phyloP scores from a whole-genome alignment of 768 basidiomycete genomes.

The Mycena galopus region DNA sequence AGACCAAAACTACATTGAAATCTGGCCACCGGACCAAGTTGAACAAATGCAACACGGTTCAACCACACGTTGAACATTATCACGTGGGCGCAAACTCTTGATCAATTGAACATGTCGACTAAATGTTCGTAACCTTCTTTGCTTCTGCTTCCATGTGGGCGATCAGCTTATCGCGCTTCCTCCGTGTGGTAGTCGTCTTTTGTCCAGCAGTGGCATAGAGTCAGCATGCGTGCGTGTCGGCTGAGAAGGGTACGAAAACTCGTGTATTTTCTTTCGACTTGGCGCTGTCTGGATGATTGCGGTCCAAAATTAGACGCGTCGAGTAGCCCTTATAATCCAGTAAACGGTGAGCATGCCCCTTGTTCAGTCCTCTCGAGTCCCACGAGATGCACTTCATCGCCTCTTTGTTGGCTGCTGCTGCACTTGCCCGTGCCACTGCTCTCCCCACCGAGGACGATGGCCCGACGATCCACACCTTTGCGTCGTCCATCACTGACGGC shows the following conservation, averaged over 20 bases:
- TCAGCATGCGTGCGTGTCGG: no score
- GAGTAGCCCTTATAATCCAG: background rate
- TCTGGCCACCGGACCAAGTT: no score
- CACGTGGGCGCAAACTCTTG: no score
- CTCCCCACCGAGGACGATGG: slow-evolving; percentile 10
- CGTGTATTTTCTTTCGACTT: background rate
- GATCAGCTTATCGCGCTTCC: background rate
- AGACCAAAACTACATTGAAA: no score
- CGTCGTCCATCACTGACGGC: slow-evolving; percentile 8
- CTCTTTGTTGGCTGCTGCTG: slow-evolving; percentile 16
- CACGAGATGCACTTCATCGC: slow-evolving; percentile 23
- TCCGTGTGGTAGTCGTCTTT: background rate
- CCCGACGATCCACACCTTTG: slow-evolving; percentile 17
- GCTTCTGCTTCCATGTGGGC: background rate
- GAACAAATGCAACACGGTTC: no score
- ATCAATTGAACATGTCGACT: background rate
- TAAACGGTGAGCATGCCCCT: background rate
- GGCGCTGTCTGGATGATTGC: no score
- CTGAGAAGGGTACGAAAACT: background rate
- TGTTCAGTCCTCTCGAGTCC: background rate
- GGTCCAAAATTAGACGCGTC: slow-evolving; percentile 11
- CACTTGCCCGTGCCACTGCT: slow-evolving; percentile 8
- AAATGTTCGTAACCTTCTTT: background rate
- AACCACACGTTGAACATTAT: no score
- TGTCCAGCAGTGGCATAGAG: background rate